phyloP scores from a whole-genome alignment of 179 eudicot genomes.

The Camellia oleifera region DNA sequence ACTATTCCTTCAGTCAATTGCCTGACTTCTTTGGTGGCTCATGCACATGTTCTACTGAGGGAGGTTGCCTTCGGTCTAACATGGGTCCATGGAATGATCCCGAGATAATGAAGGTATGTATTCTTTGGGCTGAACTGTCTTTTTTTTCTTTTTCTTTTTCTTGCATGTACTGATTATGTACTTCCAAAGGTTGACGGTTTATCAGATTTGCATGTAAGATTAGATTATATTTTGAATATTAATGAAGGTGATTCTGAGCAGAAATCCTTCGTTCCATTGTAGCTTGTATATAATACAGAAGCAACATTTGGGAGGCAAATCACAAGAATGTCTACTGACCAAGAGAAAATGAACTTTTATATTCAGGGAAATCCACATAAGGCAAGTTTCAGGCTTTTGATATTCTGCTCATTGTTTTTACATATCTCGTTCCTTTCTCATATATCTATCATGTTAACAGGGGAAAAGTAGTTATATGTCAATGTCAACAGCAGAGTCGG shows the following conservation, averaged over 20 bases:
- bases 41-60: constrained; percentile 76
- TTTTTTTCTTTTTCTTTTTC: background rate
- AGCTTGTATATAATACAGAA: constrained; percentile 58
- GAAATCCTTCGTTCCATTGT: constrained; percentile 20
- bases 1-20: constrained; percentile 58
- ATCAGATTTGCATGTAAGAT: background rate
- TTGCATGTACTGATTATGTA: background rate
- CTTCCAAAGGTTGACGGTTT: background rate
- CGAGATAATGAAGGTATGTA: constrained; percentile 68
- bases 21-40: constrained; percentile 94
- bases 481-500: constrained; percentile 40
- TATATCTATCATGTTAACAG: constrained; percentile 27
- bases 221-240: constrained; percentile 2
- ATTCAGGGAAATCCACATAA: constrained; percentile 45
- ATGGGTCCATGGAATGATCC: constrained; percentile 97
- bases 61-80: constrained; percentile 87
- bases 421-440: background rate
- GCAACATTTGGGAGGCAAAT: constrained; percentile 42
- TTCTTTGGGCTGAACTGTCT: background rate
- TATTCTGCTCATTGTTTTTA: background rate
- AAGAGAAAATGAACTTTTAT: constrained; percentile 38
- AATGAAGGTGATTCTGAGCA: constrained; percentile 11
- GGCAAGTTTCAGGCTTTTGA: constrained; percentile 29
- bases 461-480: constrained; percentile 47
- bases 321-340: constrained; percentile 38